phyloP scores from a whole-genome alignment of 306 rosid species.

The Ziziphus jujuba region DNA sequence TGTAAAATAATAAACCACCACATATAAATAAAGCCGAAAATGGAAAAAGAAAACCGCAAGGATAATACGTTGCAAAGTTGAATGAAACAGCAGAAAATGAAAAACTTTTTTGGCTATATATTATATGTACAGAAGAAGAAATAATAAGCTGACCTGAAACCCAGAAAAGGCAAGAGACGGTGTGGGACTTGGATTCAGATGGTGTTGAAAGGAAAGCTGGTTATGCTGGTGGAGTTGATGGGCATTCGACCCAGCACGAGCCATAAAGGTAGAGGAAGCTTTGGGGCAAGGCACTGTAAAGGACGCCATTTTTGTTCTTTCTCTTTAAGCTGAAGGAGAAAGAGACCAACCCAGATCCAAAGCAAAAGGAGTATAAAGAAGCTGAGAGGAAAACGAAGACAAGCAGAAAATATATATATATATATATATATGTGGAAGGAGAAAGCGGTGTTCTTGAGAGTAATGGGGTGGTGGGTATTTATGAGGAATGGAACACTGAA shows the following conservation, averaged over 20 bases:
- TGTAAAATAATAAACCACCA: no score
- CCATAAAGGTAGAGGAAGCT: constrained; percentile 14
- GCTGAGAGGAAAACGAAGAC: constrained; percentile 4
- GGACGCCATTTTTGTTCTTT: constrained; percentile 21
- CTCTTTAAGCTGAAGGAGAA: not conserved
- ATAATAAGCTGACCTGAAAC: constrained; percentile 33
- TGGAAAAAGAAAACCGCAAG: no score
- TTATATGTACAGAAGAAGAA: not conserved
- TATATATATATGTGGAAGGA: not conserved
- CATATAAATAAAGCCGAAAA: no score
- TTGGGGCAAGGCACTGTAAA: constrained; percentile 34
- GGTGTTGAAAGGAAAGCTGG: constrained; percentile 28
- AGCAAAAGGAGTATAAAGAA: not conserved
- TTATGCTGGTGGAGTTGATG: constrained; percentile 27
- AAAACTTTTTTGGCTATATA: not conserved
- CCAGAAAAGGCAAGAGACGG: constrained; percentile 38
- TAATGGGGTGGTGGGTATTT: constrained; percentile 4
- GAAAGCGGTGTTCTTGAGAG: no score
- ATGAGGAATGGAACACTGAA: constrained; percentile 14
- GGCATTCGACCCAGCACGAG: constrained; percentile 29
- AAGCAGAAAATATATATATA: no score
- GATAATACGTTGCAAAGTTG: no score
- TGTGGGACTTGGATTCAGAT: constrained; percentile 29
- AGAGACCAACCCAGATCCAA: constrained; percentile 19
- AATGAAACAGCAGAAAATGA: no score